Conservation (phyloP, 352 stramenopile species). For the Globisporangium cystogenes region DNA sequence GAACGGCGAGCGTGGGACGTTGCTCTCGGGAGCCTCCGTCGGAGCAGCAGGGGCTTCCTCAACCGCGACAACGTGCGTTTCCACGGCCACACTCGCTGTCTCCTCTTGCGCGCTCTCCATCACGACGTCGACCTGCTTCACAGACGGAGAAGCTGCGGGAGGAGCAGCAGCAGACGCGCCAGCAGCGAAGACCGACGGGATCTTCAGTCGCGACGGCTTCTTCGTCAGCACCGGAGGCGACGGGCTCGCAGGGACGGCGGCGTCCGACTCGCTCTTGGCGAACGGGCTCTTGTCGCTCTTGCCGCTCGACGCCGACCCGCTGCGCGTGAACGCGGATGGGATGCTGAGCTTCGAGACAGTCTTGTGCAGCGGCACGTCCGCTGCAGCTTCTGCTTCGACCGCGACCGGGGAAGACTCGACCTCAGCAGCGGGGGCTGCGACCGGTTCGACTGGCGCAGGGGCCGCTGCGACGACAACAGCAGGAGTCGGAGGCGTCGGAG, state of each 20-base stretch:
- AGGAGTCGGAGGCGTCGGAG: background rate
- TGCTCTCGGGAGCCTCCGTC: background rate
- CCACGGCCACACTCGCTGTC: background rate
- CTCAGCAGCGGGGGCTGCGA: background rate
- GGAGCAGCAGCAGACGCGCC: background rate
- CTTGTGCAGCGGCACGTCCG: conserved; percentile 20
- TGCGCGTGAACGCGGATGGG: conserved; percentile 41
- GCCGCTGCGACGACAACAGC: no score
- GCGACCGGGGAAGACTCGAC: background rate
- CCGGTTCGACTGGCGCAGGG: no score
- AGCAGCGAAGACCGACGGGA: conserved; percentile 22
- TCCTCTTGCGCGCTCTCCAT: background rate
- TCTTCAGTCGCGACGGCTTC: conserved; percentile 23
- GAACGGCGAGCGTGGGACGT: background rate
- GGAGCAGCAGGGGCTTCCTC: background rate
- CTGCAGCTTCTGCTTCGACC: background rate
- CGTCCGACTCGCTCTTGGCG: background rate
- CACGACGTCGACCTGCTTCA: background rate
- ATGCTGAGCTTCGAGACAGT: conserved; percentile 66
- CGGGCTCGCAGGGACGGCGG: conserved; percentile 2
- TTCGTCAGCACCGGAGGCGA: conserved; percentile 10
- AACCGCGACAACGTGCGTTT: no score
- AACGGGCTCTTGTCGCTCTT: conserved; percentile 18
- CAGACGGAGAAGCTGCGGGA: background rate
- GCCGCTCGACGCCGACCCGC: conserved; percentile 15